A percentile compares a stretch with the other conserved stretches of the same genome.
phyloP scores from a whole-genome alignment of 805 yeast genomes.

The Ogataea ramenticola region DNA sequence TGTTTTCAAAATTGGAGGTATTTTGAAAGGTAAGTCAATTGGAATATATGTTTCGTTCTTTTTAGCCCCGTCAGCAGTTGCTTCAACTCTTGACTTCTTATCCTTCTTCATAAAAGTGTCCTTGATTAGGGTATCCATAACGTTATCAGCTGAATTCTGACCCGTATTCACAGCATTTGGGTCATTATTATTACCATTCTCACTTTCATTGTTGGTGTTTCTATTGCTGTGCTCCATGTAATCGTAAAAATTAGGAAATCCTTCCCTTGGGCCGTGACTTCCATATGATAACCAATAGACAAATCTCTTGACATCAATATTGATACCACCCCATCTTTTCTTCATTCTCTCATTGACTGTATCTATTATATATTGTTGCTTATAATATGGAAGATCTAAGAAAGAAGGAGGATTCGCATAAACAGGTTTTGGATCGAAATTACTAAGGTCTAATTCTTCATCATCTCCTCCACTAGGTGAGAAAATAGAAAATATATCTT shows the following conservation, averaged over 20 bases:
- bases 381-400: slow-evolving; percentile 34
- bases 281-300: slow-evolving; percentile 64
- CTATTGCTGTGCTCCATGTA: slow-evolving; percentile 6
- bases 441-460: slow-evolving; percentile 23
- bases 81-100: not conserved
- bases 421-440: slow-evolving; percentile 26
- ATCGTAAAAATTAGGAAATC: slow-evolving; percentile 39
- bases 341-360: slow-evolving; percentile 37
- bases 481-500: slow-evolving; percentile 29
- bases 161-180: too few species aligned
- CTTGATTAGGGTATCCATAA: not conserved
- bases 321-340: slow-evolving; percentile 48
- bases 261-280: slow-evolving; percentile 62
- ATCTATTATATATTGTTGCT: slow-evolving; percentile 50
- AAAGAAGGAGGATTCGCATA: slow-evolving; percentile 23
- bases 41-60: slow-evolving; percentile 27
- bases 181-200: not conserved
- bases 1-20: slow-evolving; percentile 29
- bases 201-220: not conserved
- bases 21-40: slow-evolving; percentile 51
- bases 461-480: slow-evolving; percentile 23
- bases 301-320: slow-evolving; percentile 43
- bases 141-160: not conserved
- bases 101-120: not conserved
- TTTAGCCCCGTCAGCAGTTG: not conserved